Evolutionary conservation across 148 eudicot species (phyloP), one percentile per base, ranked within the genome.

Genomic region (Arbutus unedo): DNA sequence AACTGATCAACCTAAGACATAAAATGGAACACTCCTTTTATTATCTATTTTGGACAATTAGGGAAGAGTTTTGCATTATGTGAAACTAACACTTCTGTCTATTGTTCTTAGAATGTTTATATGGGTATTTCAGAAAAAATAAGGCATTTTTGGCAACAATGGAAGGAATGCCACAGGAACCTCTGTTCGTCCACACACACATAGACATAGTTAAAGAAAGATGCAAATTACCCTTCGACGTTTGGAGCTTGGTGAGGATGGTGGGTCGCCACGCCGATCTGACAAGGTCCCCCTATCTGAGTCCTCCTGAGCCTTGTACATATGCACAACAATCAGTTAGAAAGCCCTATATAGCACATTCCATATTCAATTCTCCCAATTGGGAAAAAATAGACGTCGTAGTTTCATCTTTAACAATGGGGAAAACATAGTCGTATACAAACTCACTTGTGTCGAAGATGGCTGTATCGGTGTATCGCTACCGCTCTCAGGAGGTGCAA

Each of bases 201-300:
- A 38, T 11, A 53, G 44, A 51, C 13, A 31, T 44, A 78, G 43
- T 15, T 31, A 15, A 60, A 38, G 49, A 74, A 79, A 59, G 5
- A 72, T 54, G 77, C 19, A 41, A 80, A 50, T 84, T 87, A 89
- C 91, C 92, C 84, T 88, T 50, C 62, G 90, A 62, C 92, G 87
- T 77, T 90, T 90, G 68, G 92, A 68, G 60, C 77, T 77, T 18
- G 85, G 83, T 25, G 82, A 31, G 38, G 38, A 83, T 47, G 68
- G 78, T 79, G 88, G 78, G 54, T 76, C 81, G 14, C 68, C 80
- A 66, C 76, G 80, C 41, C 73, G 81, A 41, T 82, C 87, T 23
- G 90, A 81, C 49, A 85, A 77, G 21, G 75, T 74, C 55, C 81
- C 75, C 60, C 82, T 47, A 53, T 70, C 82, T 45, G 82, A 57